These are phyloP conservation scores for Clarireedia monteithiana DNA, from an alignment of 2,329 filamentous ascomycete species.

Conservation along the genomic window DNA sequence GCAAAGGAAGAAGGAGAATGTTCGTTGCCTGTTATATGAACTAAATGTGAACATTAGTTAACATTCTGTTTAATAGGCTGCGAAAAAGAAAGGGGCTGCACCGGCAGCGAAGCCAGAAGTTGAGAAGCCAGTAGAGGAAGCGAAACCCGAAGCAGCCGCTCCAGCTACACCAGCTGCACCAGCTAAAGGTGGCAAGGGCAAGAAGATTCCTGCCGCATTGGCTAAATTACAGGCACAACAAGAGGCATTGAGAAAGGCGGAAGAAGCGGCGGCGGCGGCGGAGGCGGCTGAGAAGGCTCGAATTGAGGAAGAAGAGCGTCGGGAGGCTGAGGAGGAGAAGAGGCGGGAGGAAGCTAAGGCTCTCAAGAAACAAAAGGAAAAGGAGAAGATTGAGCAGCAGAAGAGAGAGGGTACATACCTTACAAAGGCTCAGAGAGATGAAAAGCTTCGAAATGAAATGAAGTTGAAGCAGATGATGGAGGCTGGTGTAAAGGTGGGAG, in stretches of 20 bases:
- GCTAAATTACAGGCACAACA: conserved; percentile 73
- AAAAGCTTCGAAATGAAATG: conserved; percentile 69
- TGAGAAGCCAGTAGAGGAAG: conserved; percentile 36
- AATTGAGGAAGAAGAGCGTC: conserved; percentile 57
- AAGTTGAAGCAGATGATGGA: conserved; percentile 82
- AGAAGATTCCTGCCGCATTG: conserved; percentile 76
- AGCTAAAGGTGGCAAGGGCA: conserved; percentile 63
- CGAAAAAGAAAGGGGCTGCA: conserved; percentile 68
- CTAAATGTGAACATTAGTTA: conserved; percentile 8
- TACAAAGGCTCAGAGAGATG: conserved; percentile 78
- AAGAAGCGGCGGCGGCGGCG: conserved; percentile 54
- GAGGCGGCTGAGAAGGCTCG: conserved; percentile 57
- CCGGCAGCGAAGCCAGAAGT: conserved; percentile 49
- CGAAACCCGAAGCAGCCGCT: conserved; percentile 44
- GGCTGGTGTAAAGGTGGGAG: conserved; percentile 66
- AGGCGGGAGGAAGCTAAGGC: conserved; percentile 66
- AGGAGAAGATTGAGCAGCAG: conserved; percentile 76
- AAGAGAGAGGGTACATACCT: conserved; percentile 84
- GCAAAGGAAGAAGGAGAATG: conserved; percentile 96
- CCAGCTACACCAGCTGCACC: conserved; percentile 36
- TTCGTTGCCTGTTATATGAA: conserved; percentile 33
- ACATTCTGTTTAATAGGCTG: conserved; percentile 44
- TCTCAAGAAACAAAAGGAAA: conserved; percentile 77
- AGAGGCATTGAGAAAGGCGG: conserved; percentile 59
- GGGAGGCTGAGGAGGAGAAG: conserved; percentile 59